Evolutionary conservation across 306 rosid species (phyloP), one percentile per base, ranked within the genome.

Genomic region (Fagus crenata): DNA sequence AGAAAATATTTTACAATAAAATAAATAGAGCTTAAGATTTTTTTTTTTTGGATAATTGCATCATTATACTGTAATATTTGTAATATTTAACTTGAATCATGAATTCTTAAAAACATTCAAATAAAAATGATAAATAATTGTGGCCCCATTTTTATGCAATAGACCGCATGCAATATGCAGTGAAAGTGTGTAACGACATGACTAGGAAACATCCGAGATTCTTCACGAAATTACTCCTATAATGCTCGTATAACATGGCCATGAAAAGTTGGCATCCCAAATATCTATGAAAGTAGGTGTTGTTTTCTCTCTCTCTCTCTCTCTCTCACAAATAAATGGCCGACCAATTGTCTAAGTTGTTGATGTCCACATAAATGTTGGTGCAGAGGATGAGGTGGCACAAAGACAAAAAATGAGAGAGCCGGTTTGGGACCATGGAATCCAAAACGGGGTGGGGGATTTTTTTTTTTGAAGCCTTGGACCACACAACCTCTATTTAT

Each of bases 401-500:
- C 31, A 60, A 7, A 68, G 40, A 37, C 5, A 41, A 11, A 43
- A 12, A 43, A 12, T 7, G 49, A 69, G 56, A 28, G 18, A 28
- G 13, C 28, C 8, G 15, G 53, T 68, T 68, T 33, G 7, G 40
- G n/a, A 32, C 49, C 71, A 22, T 67, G 71, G 33, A 67, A 67
- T 67, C 33, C 71, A 65, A 39, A 35, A 63, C 7, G 3, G 36
- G 49, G 70, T 42, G 13, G 35, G 42, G 1, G 0, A 1, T 6
- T 0, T 5, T 63, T 63, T 63, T 56, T 14, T 60, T 63, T 15
- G 41, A 4, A 13, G 43, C 42, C 43, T 63, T 35, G 43, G 43
- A 63, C 71, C 70, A 39, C 28, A 22, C 71, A 5, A 11, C 32
- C 33, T 39, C 71, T 67, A 67, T 39, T 37, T 67, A 67, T 65